These are phyloP conservation scores for Debaryomyces nepalensis DNA, from an alignment of 1,139 yeast genomes.

Conservation along the genomic window DNA sequence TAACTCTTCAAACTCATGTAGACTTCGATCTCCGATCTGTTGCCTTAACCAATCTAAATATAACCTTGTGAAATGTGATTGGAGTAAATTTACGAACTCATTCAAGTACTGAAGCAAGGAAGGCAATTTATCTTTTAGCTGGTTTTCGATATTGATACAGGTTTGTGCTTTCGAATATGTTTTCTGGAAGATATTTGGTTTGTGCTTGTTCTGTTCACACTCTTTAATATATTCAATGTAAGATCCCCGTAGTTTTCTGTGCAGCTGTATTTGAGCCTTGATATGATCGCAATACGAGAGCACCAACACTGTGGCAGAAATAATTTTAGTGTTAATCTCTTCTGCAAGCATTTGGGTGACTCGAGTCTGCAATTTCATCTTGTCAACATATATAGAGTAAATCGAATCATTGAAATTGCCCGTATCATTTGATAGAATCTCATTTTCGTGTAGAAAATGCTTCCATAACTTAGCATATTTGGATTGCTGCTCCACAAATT, in stretches of 20 bases:
- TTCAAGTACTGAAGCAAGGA: conserved; percentile 12
- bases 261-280: conserved; percentile 13
- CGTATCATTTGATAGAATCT: conserved; percentile 9
- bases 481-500: conserved; percentile 21
- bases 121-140: conserved; percentile 16
- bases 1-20: conserved; percentile 15
- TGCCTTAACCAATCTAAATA: conserved; percentile 17
- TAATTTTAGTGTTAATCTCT: conserved; percentile 17
- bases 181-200: conserved; percentile 12
- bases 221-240: conserved; percentile 14
- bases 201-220: conserved; percentile 13
- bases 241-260: conserved; percentile 13
- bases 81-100: conserved; percentile 10
- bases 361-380: conserved; percentile 20
- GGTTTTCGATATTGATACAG: conserved; percentile 15
- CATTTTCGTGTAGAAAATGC: conserved; percentile 19
- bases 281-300: conserved; percentile 17
- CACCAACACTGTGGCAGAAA: conserved; percentile 13
- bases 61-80: conserved; percentile 12
- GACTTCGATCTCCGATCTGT: conserved; percentile 19
- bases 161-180: conserved; percentile 13
- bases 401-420: conserved; percentile 22
- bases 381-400: conserved; percentile 25
- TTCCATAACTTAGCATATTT: conserved; percentile 25
- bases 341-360: conserved; percentile 18